Evolutionary conservation across 352 stramenopile genomes (phyloP).

Genomic region (Peronospora belbahrii): DNA sequence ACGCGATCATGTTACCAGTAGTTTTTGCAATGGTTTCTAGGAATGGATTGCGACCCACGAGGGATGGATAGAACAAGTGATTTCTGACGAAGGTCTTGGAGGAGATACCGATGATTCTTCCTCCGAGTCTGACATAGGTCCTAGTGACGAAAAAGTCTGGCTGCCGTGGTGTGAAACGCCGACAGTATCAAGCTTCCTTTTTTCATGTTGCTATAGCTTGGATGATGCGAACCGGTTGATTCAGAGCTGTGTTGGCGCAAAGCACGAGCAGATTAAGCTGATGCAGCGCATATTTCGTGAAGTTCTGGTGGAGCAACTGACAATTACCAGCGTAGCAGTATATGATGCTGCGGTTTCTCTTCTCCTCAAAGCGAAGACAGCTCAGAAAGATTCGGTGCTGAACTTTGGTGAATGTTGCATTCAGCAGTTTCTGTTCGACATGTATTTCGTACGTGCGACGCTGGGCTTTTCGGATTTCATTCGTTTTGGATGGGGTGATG

Average conservation of each 20-base stretch:
- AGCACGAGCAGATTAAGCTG: constrained; percentile 37
- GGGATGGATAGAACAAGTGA: constrained; percentile 68
- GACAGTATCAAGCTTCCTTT: constrained; percentile 76
- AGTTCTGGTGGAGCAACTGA: constrained; percentile 71
- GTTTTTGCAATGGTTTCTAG: constrained; percentile 16
- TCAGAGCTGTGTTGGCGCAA: constrained; percentile 30
- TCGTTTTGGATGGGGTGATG: constrained; percentile 83
- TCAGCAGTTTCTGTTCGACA: constrained; percentile 84
- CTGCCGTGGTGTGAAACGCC: constrained; percentile 80
- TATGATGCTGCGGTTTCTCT: constrained; percentile 61
- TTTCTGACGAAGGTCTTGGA: constrained; percentile 35
- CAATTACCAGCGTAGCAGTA: constrained; percentile 58
- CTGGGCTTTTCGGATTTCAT: constrained; percentile 82
- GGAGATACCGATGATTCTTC: constrained; percentile 35
- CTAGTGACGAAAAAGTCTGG: constrained; percentile 73
- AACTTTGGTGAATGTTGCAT: constrained; percentile 84
- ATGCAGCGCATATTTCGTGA: constrained; percentile 65
- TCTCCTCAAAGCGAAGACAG: constrained; percentile 43
- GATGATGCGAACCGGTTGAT: constrained; percentile 72
- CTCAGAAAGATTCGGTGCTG: constrained; percentile 39
- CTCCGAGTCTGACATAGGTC: constrained; percentile 33
- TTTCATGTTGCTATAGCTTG: constrained; percentile 77
- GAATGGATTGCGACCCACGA: constrained; percentile 70
- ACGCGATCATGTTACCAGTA: background rate
- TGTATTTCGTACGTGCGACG: constrained; percentile 84